A percentile compares a stretch with the other conserved stretches of the same genome.
Evolutionary conservation across 495 filamentous ascomycete genomes (phyloP).

Genomic region (Xylaria palmicola): DNA sequence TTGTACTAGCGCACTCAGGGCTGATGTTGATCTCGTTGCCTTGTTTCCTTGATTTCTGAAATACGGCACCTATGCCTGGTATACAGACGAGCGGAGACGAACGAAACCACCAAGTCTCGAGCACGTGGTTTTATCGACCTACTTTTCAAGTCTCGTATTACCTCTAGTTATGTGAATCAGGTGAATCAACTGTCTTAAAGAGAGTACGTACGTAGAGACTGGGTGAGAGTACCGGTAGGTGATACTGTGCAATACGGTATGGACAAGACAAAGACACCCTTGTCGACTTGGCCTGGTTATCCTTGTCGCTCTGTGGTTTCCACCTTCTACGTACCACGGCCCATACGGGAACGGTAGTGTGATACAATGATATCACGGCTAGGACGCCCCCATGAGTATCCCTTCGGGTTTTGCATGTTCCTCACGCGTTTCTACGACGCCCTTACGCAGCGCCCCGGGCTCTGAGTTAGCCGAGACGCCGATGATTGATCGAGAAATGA

Average conservation of each 20-base stretch:
- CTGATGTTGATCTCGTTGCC: background rate
- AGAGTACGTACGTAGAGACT: no score
- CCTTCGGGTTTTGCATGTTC: background rate
- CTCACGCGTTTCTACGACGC: background rate
- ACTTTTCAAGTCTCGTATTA: no score
- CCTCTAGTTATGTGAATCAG: no score
- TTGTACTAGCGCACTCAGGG: no score
- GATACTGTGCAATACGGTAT: no score
- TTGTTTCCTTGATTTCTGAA: background rate
- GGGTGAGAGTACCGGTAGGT: no score
- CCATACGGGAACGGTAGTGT: background rate
- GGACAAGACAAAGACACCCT: no score
- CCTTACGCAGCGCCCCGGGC: background rate
- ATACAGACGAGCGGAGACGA: background rate
- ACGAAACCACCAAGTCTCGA: no score
- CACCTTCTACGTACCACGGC: background rate
- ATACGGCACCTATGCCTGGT: no score
- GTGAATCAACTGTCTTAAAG: no score
- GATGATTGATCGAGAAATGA: background rate
- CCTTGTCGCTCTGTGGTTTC: background rate
- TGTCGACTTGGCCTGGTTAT: no score
- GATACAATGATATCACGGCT: background rate
- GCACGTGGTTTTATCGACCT: slow-evolving; percentile 10
- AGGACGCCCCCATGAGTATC: background rate
- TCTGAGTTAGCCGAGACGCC: background rate